Base-by-base conservation (phyloP, 768 basidiomycete genomes). In the Leccinum imitatum region DNA sequence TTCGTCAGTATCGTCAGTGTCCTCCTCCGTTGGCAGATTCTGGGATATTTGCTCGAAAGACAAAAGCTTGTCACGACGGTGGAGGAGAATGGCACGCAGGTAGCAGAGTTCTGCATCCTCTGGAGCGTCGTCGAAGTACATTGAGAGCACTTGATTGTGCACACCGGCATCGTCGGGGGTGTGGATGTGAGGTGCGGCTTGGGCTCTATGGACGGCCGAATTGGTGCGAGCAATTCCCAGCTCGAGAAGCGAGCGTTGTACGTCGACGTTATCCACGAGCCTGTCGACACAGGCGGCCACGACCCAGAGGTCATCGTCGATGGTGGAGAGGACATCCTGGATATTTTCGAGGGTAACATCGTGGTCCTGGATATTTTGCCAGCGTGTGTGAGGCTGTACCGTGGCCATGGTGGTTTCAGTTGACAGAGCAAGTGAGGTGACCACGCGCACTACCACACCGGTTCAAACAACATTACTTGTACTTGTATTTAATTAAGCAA, bases 281-380 rank as follows among this genome's bases (percentile, higher is more conserved):
- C 87, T 80, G 75, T 92, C 90, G 25, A 79, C 76, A 65, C 85
- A 89, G 3, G 91, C 90, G n/a, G 87, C 84, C 39, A 81, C 82
- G 15, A 86, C 87, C 91, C 91, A 94, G 9, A 87, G 74, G 71
- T 94, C 88, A 66, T 93, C 85, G 46, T 76, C 73, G 44, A 89
- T 75, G 23, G 75, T 65, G 9, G 71, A 75, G 19, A 95, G 80
- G 19, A 79, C 66, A 23, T 81, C 67, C 23, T 76, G 72, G 27
- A 90, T 75, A 46, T 69, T 67, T 52, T 84, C 79, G 0, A 75
- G 66, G 4, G 84, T 85, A 58, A 93, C 67, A n/a, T 87, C 79
- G 39, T 79, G 72, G 73, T 91, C 84, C 39, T 77, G 63, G 57
- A 88, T 78, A 50, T 71, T 66, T 55, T 76, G 73, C 91, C 92